A percentile compares a stretch with the other conserved stretches of the same genome.
phyloP scores from a whole-genome alignment of 148 eudicot genomes.

The Fallopia convolvulus region DNA sequence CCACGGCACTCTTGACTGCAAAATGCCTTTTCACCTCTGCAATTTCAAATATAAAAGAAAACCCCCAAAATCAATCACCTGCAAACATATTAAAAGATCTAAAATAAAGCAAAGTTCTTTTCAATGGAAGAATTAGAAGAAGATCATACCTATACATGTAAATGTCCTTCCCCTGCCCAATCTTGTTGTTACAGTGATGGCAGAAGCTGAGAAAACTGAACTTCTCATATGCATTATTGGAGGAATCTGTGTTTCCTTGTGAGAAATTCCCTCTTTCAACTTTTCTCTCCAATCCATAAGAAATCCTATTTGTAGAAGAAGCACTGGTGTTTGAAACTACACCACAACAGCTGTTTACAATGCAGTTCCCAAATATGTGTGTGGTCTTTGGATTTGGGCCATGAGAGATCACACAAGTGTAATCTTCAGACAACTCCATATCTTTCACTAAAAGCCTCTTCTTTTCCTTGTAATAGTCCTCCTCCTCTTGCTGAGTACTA shows the following conservation, averaged over 20 bases:
- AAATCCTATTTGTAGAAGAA: background rate
- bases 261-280: background rate
- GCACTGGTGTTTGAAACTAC: slow-evolving; percentile 17
- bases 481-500: background rate
- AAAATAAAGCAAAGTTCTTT: background rate
- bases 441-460: slow-evolving; percentile 40
- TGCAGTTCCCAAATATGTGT: slow-evolving; percentile 68
- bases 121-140: background rate
- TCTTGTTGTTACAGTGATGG: slow-evolving; percentile 56
- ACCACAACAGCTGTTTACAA: slow-evolving; percentile 57
- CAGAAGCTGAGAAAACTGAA: slow-evolving; percentile 55
- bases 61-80: slow-evolving; percentile 5
- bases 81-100: slow-evolving; percentile 4
- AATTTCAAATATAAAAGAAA: slow-evolving; percentile 12
- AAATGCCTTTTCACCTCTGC: slow-evolving; percentile 85
- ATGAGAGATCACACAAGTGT: slow-evolving; percentile 83
- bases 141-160: slow-evolving; percentile 64
- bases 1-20: slow-evolving; percentile 79
- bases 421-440: slow-evolving; percentile 87
- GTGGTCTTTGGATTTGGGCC: slow-evolving; percentile 91
- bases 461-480: slow-evolving; percentile 1
- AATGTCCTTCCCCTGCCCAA: slow-evolving; percentile 64
- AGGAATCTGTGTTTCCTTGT: background rate
- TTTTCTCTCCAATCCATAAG: too few relatives aligned
- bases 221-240: background rate